Conservation (phyloP, 805 yeast genomes). For the Saccharomycopsis fibuligera region DNA sequence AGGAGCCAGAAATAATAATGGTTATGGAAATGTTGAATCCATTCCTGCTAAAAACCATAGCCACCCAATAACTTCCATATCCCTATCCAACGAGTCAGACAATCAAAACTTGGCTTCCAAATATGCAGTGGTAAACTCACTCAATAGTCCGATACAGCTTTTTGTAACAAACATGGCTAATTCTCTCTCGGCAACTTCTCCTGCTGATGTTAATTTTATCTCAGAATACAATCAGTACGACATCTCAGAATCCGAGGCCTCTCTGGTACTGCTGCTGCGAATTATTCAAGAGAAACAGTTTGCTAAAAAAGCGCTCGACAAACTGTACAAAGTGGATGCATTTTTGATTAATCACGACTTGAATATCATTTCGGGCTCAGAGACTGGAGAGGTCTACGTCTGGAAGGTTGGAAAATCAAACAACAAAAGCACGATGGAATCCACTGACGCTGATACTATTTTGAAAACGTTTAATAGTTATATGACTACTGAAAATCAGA, state of each 20-base stretch:
- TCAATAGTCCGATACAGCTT: neutral
- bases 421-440: too few species aligned
- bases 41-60: neutral
- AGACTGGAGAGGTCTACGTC: constrained; percentile 19
- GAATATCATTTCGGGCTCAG: constrained; percentile 17
- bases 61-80: constrained; percentile 6
- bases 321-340: constrained; percentile 5
- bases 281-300: neutral
- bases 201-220: neutral
- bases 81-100: neutral
- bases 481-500: constrained; percentile 9
- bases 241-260: neutral
- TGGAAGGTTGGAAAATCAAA: constrained; percentile 6
- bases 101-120: neutral
- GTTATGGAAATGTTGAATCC: too few species aligned
- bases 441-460: neutral
- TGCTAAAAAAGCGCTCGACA: constrained; percentile 5
- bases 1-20: too few species aligned
- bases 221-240: constrained; percentile 8
- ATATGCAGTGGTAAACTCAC: constrained; percentile 7
- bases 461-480: constrained; percentile 17
- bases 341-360: constrained; percentile 3
- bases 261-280: too few species aligned
- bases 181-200: neutral
- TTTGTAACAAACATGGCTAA: neutral